Evolutionary conservation across 2,329 filamentous ascomycete genomes (phyloP), one percentile per base, ranked within the genome.

Genomic region (Ophiocordyceps camponoti-floridani): DNA sequence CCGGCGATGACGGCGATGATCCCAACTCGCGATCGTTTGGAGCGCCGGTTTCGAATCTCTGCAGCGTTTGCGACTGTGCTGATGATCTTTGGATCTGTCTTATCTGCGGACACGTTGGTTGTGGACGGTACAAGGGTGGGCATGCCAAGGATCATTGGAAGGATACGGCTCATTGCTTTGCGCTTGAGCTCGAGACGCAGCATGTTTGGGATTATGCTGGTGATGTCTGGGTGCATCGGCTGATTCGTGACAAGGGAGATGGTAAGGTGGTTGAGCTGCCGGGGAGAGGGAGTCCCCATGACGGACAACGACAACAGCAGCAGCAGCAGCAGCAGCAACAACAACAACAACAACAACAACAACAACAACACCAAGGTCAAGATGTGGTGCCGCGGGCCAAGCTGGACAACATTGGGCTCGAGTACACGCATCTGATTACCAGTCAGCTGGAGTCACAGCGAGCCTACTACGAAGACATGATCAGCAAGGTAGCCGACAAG

Each of bases 161-260:
- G 62, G 75, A 84, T 45, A 93, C 85, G 3, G 77, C 79, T 4
- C 91, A 98, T 61, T 84, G 83, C 50, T 98, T 94, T 58, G 83
- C 87, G 26, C 83, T 98, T 59, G 91, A 98, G 58, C 76, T 96
- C 35, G 79, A 82, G 49, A 94, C 87, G 1, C 89, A 98, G 59
- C 82, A 94, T 53, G 88, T 98, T 1, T 98, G 91, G 91, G 91
- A 98, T 62, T 98, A 98, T 51, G 85, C 84, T 0, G 87, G 85
- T 4, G 91, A 98, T 57, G 84, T 82, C 56, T 98, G 94, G 71
- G 91, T 96, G 43, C 91, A 98, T 62, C 81, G 91, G 10, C 76
- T 96, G 44, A 94, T 98, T 46, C 83, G 94, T 51, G 86, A 87
- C 56, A 94, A 95, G 65, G 81, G 85, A 10, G 87, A 94, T 58